Conservation (phyloP, 2,329 filamentous ascomycete genomes). For the Arthrinium puccinioides region DNA sequence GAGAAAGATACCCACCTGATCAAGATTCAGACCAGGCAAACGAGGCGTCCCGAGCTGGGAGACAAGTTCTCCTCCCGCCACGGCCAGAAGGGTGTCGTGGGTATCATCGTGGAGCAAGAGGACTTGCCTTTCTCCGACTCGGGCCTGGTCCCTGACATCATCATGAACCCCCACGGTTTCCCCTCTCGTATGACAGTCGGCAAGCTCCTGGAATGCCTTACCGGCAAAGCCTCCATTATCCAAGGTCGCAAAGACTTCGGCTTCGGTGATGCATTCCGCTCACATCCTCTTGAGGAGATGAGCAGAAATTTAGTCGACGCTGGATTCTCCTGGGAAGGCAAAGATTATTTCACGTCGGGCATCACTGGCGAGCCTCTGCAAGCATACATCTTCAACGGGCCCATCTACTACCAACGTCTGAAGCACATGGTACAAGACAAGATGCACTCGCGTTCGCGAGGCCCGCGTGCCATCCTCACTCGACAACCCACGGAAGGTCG, state of each 20-base stretch:
- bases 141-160: conserved; percentile 92
- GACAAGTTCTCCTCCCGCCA: conserved; percentile 99
- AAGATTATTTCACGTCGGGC: conserved; percentile 91
- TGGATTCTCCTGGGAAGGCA: conserved; percentile 94
- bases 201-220: conserved; percentile 91
- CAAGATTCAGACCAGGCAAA: conserved; percentile 96
- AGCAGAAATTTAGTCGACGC: conserved; percentile 74
- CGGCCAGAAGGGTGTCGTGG: conserved; percentile 96
- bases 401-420: conserved; percentile 98
- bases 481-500: conserved; percentile 94
- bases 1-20: conserved; percentile 81
- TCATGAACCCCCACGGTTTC: conserved; percentile 99
- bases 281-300: conserved; percentile 84
- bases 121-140: conserved; percentile 93
- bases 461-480: conserved; percentile 85
- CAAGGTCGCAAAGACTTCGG: conserved; percentile 84
- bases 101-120: conserved; percentile 92
- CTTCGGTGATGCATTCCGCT: conserved; percentile 69
- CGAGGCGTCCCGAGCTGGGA: conserved; percentile 85
- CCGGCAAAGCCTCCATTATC: conserved; percentile 87
- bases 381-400: conserved; percentile 96
- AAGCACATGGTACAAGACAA: conserved; percentile 99
- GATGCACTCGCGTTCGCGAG: conserved; percentile 92
- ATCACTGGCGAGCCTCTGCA: conserved; percentile 92
- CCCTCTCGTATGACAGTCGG: conserved; percentile 99